Evolutionary conservation across 1,284 basidiomycete species (phyloP).

Genomic region (Cryptococcus sp.): DNA sequence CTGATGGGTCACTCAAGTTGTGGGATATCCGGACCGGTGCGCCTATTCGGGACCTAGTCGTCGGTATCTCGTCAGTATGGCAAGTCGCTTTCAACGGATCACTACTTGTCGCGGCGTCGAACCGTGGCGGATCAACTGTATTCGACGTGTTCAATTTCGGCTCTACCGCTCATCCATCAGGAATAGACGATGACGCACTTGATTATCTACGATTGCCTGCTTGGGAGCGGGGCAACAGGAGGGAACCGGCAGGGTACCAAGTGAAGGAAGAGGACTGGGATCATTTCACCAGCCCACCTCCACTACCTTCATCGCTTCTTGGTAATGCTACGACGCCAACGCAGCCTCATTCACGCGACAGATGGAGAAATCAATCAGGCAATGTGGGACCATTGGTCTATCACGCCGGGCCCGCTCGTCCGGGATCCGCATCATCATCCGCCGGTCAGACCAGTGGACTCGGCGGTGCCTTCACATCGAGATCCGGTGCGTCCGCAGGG

Average conservation of each 20-base stretch:
- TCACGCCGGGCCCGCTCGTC: no score
- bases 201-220: conserved; percentile 36
- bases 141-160: conserved; percentile 53
- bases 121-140: conserved; percentile 69
- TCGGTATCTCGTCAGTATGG: conserved; percentile 89
- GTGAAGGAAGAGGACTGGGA: conserved; percentile 1
- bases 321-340: no score
- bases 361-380: no score
- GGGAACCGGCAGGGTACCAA: conserved; percentile 41
- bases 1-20: conserved; percentile 94
- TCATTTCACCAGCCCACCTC: not conserved
- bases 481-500: no score
- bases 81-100: conserved; percentile 90
- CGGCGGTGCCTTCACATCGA: no score
- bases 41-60: conserved; percentile 79
- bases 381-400: no score
- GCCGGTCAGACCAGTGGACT: no score
- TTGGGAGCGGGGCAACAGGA: conserved; percentile 39
- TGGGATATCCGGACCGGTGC: conserved; percentile 88
- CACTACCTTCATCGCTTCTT: not conserved
- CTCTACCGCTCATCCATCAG: conserved; percentile 20
- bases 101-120: conserved; percentile 89
- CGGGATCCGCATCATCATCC: no score
- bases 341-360: no score
- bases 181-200: conserved; percentile 43